These are phyloP conservation scores for Dalbergia cultrata DNA, from an alignment of 306 rosid genomes.

Conservation along the genomic window DNA sequence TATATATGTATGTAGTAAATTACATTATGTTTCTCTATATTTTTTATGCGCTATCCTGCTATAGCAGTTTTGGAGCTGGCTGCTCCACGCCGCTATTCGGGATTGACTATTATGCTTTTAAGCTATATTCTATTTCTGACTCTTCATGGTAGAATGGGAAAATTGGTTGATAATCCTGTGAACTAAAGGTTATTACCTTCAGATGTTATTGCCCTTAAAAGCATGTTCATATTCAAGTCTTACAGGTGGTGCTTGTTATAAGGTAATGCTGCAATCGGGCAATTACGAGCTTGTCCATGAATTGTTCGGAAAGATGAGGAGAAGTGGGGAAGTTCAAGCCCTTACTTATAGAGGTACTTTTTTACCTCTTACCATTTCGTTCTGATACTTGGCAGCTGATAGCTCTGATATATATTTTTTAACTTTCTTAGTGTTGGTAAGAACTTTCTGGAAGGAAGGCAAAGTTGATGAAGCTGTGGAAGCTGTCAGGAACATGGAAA, in stretches of 20 bases:
- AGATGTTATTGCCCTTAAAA: slow-evolving; percentile 48
- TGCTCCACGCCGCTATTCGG: too few species aligned
- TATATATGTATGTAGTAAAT: too few species aligned
- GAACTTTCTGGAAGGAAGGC: slow-evolving; percentile 85
- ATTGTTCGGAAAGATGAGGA: slow-evolving; percentile 77
- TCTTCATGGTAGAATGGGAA: slow-evolving; percentile 32
- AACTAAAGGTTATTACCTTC: slow-evolving; percentile 38
- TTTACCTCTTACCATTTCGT: slow-evolving; percentile 41
- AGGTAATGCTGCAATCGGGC: slow-evolving; percentile 91
- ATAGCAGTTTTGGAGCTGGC: too few species aligned
- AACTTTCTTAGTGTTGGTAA: slow-evolving; percentile 72
- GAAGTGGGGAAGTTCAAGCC: slow-evolving; percentile 76
- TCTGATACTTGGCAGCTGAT: slow-evolving; percentile 42
- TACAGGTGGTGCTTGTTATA: slow-evolving; percentile 62
- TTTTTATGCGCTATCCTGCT: too few species aligned
- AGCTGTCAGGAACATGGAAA: slow-evolving; percentile 88
- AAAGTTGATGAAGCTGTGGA: slow-evolving; percentile 80
- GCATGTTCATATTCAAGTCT: slow-evolving; percentile 56
- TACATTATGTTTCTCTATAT: too few species aligned
- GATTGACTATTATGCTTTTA: neutral
- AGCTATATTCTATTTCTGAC: slow-evolving; percentile 36
- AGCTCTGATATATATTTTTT: slow-evolving; percentile 41
- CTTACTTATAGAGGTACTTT: slow-evolving; percentile 81
- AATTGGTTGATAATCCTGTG: slow-evolving; percentile 30
- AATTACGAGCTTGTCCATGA: slow-evolving; percentile 84